Conservation (phyloP, 2,329 filamentous ascomycete species). For the Botrytis fragariae region DNA sequence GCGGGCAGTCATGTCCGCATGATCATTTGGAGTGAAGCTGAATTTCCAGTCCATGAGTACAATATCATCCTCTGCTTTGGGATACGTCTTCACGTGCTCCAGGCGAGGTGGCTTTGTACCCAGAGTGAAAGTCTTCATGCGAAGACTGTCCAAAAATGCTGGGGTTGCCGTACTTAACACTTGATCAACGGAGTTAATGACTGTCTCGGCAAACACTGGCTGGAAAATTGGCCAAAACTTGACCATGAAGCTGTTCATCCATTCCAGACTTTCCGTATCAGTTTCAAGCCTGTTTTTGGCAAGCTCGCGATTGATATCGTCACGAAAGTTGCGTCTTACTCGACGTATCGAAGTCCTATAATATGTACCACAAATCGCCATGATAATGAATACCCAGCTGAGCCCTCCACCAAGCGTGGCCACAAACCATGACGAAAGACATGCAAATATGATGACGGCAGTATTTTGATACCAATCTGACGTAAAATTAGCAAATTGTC, state of each 20-base stretch:
- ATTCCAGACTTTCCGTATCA: conserved; percentile 89
- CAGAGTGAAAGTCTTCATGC: conserved; percentile 89
- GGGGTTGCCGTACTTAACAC: conserved; percentile 91
- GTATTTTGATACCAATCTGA: conserved; percentile 98
- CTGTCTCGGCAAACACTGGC: conserved; percentile 85
- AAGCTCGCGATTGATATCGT: conserved; percentile 88
- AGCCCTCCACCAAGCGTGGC: conserved; percentile 87
- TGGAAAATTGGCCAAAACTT: conserved; percentile 99
- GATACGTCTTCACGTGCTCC: conserved; percentile 98
- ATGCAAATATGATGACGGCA: conserved; percentile 90
- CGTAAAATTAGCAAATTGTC: conserved; percentile 23
- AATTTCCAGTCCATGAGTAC: conserved; percentile 99
- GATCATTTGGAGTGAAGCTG: conserved; percentile 96
- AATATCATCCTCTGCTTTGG: conserved; percentile 89
- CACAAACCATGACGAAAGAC: conserved; percentile 84
- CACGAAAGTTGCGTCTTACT: conserved; percentile 91
- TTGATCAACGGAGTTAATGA: conserved; percentile 93
- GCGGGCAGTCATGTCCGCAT: conserved; percentile 81
- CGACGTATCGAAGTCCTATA: conserved; percentile 93
- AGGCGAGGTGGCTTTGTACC: conserved; percentile 93
- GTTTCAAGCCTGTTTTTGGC: conserved; percentile 83
- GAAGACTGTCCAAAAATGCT: conserved; percentile 87
- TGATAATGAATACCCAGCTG: conserved; percentile 89
- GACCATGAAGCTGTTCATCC: conserved; percentile 98
- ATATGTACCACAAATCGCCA: conserved; percentile 90